Evolutionary conservation across 495 filamentous ascomycete genomes (phyloP).

Genomic region (Cercophora newfieldiana): DNA sequence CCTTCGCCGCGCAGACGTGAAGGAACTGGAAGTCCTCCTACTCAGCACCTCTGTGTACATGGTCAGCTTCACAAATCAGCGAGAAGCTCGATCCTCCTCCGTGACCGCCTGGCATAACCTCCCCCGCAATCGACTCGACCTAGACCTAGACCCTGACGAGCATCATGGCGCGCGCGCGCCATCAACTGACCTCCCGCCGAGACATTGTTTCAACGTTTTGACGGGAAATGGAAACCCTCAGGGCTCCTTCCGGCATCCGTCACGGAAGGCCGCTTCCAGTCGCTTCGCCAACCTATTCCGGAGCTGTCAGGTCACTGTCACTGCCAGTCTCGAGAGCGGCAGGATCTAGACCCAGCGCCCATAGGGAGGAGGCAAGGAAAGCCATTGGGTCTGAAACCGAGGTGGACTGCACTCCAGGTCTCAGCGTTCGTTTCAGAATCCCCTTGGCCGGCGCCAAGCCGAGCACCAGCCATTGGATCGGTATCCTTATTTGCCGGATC

Average conservation of each 20-base stretch:
- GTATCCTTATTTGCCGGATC: not conserved
- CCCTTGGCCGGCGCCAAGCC: slow-evolving; percentile 1
- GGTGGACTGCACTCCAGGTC: not conserved
- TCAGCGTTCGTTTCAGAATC: slow-evolving; percentile 7
- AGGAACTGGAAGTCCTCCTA: not conserved
- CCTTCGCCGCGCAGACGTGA: not conserved
- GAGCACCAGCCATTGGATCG: not conserved
- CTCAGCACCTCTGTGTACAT: not conserved
- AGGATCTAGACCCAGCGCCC: not conserved
- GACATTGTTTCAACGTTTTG: not conserved
- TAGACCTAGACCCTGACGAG: not conserved
- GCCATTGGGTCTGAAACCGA: slow-evolving; percentile 1
- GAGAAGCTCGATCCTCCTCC: not conserved
- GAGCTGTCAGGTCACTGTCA: not conserved
- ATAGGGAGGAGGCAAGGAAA: not conserved
- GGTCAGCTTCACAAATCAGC: not conserved
- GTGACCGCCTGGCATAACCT: not conserved
- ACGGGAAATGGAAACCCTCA: not conserved
- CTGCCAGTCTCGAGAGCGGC: not conserved
- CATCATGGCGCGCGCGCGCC: not conserved
- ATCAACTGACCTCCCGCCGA: not conserved
- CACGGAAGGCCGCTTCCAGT: not conserved
- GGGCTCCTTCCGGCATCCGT: not conserved
- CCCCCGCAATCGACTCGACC: not conserved
- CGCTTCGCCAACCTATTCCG: not conserved